Base-by-base conservation (phyloP, 768 basidiomycete genomes). In the Peribolospora baueri region DNA sequence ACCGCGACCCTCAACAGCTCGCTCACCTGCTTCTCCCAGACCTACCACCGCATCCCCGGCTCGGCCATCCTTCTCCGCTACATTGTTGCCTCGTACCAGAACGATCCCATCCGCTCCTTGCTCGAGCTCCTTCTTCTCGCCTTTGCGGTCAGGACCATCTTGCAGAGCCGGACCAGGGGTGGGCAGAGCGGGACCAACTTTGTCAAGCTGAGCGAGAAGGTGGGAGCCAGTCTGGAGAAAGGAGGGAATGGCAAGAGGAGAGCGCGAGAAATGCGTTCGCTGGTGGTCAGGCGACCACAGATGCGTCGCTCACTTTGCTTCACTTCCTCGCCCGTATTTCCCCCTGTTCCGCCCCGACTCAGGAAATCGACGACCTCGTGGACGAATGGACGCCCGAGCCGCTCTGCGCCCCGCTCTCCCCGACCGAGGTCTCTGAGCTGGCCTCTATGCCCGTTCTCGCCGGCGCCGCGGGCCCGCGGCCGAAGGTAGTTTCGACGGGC, bases 331-430 rank as follows among this genome's bases (percentile, higher is more conserved):
- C 47, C 8, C 41, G 48, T 58, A 45, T 46, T 48, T 14, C 51
- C 47, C 46, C 50, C 10, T 6, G 4, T 4, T 56, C 8, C 14
- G n/a, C 25, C 50, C 36, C 4, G 38, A 9, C 39, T 9, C 61
- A 93, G 88, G 93, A 97, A 79, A 77, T 97, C 47, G 80, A 97
- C 65, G 93, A 97, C 64, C 75, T 97, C 38, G 88, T 98, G 1
- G 81, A 85, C 52, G 93, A 97, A 67, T 98, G 88, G 86, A 71
- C 70, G 3, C 93, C 93, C 0, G 84, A 90, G 58, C 78, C 84
- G 6, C 74, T 98, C 54, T 91, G 91, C 4, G 73, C 80, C 3
- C 81, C 78, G 59, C 84, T 87, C 3, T 77, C 84, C 36, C 83
- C 81, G 63, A 85, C 87, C 42, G 84, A 80, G 25, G 25, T 25